Evolutionary conservation across 495 filamentous ascomycete genomes (phyloP).

Genomic region (Podospora pseudocomata): DNA sequence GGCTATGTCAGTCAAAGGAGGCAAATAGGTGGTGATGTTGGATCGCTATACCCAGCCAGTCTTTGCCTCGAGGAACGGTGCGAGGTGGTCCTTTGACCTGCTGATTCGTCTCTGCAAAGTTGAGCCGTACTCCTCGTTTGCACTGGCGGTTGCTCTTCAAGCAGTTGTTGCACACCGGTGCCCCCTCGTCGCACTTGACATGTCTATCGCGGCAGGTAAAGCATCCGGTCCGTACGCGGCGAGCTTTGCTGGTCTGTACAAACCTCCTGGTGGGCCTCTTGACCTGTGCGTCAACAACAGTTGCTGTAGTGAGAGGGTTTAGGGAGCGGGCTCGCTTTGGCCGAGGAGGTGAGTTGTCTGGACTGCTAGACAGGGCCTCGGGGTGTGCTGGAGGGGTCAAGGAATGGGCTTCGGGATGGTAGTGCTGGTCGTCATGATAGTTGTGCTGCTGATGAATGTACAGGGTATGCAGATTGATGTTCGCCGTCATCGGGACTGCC

Average conservation of each 20-base stretch:
- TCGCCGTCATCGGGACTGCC: slow-evolving; percentile 28
- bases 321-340: neutral
- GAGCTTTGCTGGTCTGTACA: slow-evolving; percentile 51
- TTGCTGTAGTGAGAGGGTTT: neutral
- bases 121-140: slow-evolving; percentile 81
- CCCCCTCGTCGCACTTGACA: slow-evolving; percentile 70
- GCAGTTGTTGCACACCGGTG: slow-evolving; percentile 81
- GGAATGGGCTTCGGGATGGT: neutral
- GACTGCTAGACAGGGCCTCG: slow-evolving; percentile 26
- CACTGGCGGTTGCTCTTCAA: slow-evolving; percentile 81
- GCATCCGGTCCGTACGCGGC: slow-evolving; percentile 71
- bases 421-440: slow-evolving; percentile 16
- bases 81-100: slow-evolving; percentile 67
- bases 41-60: slow-evolving; percentile 56
- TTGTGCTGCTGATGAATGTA: slow-evolving; percentile 7
- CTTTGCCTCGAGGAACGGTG: slow-evolving; percentile 53
- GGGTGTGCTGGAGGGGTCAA: slow-evolving; percentile 16
- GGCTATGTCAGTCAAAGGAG: slow-evolving; percentile 10
- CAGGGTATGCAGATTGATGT: slow-evolving; percentile 15
- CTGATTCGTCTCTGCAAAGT: slow-evolving; percentile 93
- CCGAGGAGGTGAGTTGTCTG: slow-evolving; percentile 28
- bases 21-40: neutral
- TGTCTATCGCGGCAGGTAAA: slow-evolving; percentile 71
- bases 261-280: neutral
- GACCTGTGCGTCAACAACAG: neutral